phyloP scores from a whole-genome alignment of 2,329 filamentous ascomycete species.

The Fusarium mangiferae region DNA sequence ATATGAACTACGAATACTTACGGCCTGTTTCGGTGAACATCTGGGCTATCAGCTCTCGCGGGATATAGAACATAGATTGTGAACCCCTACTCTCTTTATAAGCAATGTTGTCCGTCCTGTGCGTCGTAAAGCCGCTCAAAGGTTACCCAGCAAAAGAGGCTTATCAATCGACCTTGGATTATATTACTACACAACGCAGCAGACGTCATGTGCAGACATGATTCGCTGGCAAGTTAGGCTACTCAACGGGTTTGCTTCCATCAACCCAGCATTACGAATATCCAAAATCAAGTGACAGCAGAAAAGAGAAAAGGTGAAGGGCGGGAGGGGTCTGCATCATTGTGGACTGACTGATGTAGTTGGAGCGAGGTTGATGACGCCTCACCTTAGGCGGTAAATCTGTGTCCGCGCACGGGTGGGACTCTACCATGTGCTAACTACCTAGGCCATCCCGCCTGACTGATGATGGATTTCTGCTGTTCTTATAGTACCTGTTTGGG shows the following conservation, averaged over 20 bases:
- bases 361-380: constrained; percentile 42
- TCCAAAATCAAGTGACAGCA: background rate
- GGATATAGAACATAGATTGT: background rate
- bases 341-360: constrained; percentile 45
- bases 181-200: background rate
- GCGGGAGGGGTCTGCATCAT: constrained; percentile 38
- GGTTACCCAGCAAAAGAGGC: constrained; percentile 7
- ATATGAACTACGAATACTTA: background rate
- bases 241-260: background rate
- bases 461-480: background rate
- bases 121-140: background rate
- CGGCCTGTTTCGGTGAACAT: background rate
- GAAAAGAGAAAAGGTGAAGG: constrained; percentile 7
- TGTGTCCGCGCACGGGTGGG: constrained; percentile 26
- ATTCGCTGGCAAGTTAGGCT: background rate
- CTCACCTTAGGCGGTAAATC: constrained; percentile 35
- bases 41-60: constrained; percentile 10
- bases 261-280: background rate
- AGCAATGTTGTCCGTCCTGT: background rate
- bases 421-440: constrained; percentile 26
- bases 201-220: background rate
- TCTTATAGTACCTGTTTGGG: background rate
- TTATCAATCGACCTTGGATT: constrained; percentile 2
- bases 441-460: constrained; percentile 18
- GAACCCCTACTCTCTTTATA: constrained; percentile 3